Base-by-base conservation (phyloP, 2,329 filamentous ascomycete genomes). In the Bretziella fagacearum region DNA sequence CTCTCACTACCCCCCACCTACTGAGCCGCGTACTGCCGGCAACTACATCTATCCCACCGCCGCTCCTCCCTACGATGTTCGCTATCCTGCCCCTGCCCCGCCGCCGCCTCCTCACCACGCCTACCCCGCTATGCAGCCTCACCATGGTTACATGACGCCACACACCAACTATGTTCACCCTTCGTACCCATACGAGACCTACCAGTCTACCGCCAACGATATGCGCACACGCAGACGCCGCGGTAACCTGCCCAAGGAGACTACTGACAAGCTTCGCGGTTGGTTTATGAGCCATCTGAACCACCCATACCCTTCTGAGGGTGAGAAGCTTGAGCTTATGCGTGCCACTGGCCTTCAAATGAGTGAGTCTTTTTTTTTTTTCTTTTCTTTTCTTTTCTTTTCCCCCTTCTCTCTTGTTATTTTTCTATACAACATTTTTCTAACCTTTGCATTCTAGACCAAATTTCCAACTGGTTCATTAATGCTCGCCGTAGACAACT, bases 241-340 rank as follows among this genome's bases (percentile, higher is more conserved):
- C 32, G 86, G 86, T 1, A 94, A 94, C 57, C 68, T 94, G 2
- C 86, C 86, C n/a, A 93, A 93, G 58, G 81, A 86, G 47, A 84
- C 84, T 0, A 94, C 85, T 0, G 82, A 87, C 58, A 79, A 83
- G 54, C 67, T 94, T 33, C 75, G 82, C 46, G 67, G 74, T 0
- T 94, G 86, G 86, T 87, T 93, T 54, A 63, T 78, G 44, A 69
- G 70, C n/a, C 81, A 91, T 60, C 62, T 86, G 6, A 69, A 77
- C 51, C 84, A 91, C 57, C 84, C 85, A 0, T 93, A 93, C 58
- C 85, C 85, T 1, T 86, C 78, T 3, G 84, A 93, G 60, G 84
- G 93, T 52, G 81, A 93, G 63, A 93, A 93, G 62, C 76, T 87
- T 57, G 74, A 82, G 50, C 69, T 93, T 41, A 84, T 86, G 70